These are phyloP conservation scores for Diplodia sapinea DNA, from an alignment of 2,329 filamentous ascomycete species.

Conservation along the genomic window DNA sequence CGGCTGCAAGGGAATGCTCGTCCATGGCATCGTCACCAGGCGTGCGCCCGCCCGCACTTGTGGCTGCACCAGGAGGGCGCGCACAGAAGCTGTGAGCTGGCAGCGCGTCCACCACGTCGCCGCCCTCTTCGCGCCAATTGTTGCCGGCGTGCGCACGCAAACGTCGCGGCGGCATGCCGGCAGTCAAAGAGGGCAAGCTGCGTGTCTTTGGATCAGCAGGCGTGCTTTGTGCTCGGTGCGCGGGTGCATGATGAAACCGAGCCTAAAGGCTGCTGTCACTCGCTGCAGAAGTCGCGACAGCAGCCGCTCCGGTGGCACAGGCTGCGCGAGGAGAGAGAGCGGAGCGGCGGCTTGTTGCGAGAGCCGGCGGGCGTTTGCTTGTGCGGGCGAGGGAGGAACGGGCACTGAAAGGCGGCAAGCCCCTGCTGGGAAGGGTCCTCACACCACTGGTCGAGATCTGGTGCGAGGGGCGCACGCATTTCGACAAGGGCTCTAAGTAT, in stretches of 20 bases:
- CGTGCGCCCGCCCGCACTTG: slow-evolving; percentile 17
- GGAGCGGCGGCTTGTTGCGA: background rate
- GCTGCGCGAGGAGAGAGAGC: background rate
- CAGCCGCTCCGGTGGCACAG: slow-evolving; percentile 20
- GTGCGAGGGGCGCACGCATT: slow-evolving; percentile 17
- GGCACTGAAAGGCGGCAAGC: background rate
- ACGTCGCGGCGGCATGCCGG: slow-evolving; percentile 28
- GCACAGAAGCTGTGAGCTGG: slow-evolving; percentile 26
- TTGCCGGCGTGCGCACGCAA: slow-evolving; percentile 22
- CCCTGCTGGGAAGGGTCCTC: slow-evolving; percentile 18
- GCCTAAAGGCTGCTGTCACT: slow-evolving; percentile 9
- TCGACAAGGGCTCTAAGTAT: background rate
- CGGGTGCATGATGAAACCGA: slow-evolving; percentile 24
- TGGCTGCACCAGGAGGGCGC: background rate
- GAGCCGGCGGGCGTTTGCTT: slow-evolving; percentile 5
- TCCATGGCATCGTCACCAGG: slow-evolving; percentile 31
- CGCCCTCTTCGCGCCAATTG: slow-evolving; percentile 17
- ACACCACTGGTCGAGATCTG: slow-evolving; percentile 25
- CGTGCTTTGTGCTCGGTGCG: slow-evolving; percentile 19
- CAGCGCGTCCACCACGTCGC: slow-evolving; percentile 17
- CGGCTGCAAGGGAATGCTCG: slow-evolving; percentile 30
- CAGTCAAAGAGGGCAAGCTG: slow-evolving; percentile 23
- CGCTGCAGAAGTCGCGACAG: slow-evolving; percentile 5
- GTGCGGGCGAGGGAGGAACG: background rate
- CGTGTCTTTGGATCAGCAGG: slow-evolving; percentile 21